Conservation (phyloP, 2,329 filamentous ascomycete genomes). For the Colletotrichum kahawae region DNA sequence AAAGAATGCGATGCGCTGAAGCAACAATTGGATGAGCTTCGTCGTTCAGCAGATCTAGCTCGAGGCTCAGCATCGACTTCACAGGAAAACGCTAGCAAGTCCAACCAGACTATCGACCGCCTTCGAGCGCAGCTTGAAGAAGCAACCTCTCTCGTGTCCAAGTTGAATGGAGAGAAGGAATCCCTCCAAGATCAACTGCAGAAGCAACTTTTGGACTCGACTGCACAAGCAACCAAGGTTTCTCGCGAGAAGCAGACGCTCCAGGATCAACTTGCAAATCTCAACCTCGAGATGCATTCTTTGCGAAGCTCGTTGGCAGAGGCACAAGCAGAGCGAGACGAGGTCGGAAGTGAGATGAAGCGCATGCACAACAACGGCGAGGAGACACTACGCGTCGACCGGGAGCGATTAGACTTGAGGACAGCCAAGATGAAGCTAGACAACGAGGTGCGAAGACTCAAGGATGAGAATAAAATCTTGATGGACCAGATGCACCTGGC, state of each 20-base stretch:
- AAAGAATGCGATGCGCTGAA: slow-evolving; percentile 49
- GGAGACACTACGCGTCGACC: slow-evolving; percentile 66
- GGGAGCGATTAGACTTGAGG: slow-evolving; percentile 72
- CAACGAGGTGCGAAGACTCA: slow-evolving; percentile 67
- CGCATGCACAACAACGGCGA: slow-evolving; percentile 59
- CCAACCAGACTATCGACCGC: slow-evolving; percentile 41
- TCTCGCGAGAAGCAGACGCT: slow-evolving; percentile 66
- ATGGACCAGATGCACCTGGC: slow-evolving; percentile 61
- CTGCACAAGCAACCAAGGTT: slow-evolving; percentile 59
- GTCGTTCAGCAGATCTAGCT: slow-evolving; percentile 24
- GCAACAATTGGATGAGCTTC: slow-evolving; percentile 45
- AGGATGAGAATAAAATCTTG: slow-evolving; percentile 66
- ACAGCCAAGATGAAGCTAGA: slow-evolving; percentile 72
- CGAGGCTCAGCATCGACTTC: slow-evolving; percentile 8
- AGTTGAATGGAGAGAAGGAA: slow-evolving; percentile 30
- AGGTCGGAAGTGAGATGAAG: slow-evolving; percentile 66
- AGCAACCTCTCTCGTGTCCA: slow-evolving; percentile 17
- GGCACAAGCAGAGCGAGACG: slow-evolving; percentile 68
- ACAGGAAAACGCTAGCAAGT: slow-evolving; percentile 15
- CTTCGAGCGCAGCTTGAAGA: slow-evolving; percentile 18
- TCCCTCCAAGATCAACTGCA: slow-evolving; percentile 55
- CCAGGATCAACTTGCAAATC: slow-evolving; percentile 65
- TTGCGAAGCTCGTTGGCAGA: slow-evolving; percentile 62
- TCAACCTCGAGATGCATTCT: slow-evolving; percentile 65
- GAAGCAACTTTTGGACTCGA: slow-evolving; percentile 63